Percentiles rank a stretch among this genome's conserved stretches.
Evolutionary conservation across 331 rosid species (phyloP).

Genomic region (Phaseolus coccineus): DNA sequence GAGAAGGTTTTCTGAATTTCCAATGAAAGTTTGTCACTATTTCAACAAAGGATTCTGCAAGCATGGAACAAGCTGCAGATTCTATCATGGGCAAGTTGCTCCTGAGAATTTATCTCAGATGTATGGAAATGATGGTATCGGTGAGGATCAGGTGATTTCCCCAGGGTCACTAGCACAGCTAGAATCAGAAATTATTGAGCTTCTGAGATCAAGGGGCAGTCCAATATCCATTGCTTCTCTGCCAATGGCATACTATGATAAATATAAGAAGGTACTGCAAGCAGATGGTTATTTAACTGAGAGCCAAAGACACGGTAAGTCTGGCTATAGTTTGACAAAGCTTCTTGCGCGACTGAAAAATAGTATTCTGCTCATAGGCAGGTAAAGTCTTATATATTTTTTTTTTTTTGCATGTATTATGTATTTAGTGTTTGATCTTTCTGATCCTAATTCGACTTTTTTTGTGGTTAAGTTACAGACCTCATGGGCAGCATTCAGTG

Average conservation of each 20-base stretch:
- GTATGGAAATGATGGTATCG: conserved; percentile 50
- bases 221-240: conserved; percentile 90
- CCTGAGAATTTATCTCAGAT: conserved; percentile 59
- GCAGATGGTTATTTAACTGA: conserved; percentile 92
- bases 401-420: neutral
- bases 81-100: conserved; percentile 59
- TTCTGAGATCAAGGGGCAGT: conserved; percentile 66
- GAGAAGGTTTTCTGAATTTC: conserved; percentile 61
- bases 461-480: conserved; percentile 60
- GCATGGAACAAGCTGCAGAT: conserved; percentile 84
- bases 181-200: conserved; percentile 77
- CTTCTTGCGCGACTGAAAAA: conserved; percentile 72
- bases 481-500: conserved; percentile 94
- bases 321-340: conserved; percentile 89
- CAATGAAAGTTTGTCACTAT: conserved; percentile 69
- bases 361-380: conserved; percentile 70
- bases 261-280: conserved; percentile 72
- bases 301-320: conserved; percentile 92
- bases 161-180: conserved; percentile 71
- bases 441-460: conserved; percentile 24
- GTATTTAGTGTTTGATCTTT: conserved; percentile 14
- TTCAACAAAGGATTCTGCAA: conserved; percentile 80
- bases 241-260: conserved; percentile 77
- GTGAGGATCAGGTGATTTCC: conserved; percentile 59
- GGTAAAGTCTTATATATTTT: conserved; percentile 49